Evolutionary conservation across 2,329 filamentous ascomycete genomes (phyloP), one percentile per base, ranked within the genome.

Genomic region (Tolypocladium ophioglossoides): DNA sequence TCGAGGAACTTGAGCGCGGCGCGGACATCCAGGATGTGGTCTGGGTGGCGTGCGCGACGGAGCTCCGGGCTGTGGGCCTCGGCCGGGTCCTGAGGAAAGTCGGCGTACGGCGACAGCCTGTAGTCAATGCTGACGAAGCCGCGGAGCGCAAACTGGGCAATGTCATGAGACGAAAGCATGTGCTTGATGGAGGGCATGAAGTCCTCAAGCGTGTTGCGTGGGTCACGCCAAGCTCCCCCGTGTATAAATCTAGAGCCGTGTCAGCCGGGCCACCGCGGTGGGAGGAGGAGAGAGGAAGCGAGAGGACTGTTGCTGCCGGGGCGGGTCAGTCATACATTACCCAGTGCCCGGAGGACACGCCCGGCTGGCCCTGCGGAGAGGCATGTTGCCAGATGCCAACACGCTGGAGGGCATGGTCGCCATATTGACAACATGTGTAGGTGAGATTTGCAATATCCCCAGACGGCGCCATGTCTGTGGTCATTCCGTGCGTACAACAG

Each of bases 81-180:
- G 24, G 55, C 49, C 32, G 65, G 56, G 50, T 67, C 64, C 50
- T 72, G 69, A 16, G 76, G 74, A 35, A 71, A 66, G 30, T 71
- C 70, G 4, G 79, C 76, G 50, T 75, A 64, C 5, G 78, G 73
- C 0, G 80, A 83, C 54, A 86, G 77, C 10, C 82, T 75, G 69
- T 86, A 86, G 62, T 83, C 79, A 54, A 86, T 69, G 47, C 83
- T 84, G 32, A 83, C 79, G 63, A 87, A 80, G 56, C 79, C 85
- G 24, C 79, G 78, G 55, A 88, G 72, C 50, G 68, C 64, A 30
- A 66, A 56, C 10, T 55, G 56, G 22, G 61, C 53, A 32, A 63
- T 56, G 30, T 64, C 56, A 32, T 59, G 58, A 6, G 61, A 63
- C n/a, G 61, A 56, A 18, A 74, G 62, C 55, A 82, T 66, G 38